Evolutionary conservation across 2,329 filamentous ascomycete genomes (phyloP).

Genomic region (Claviceps paspali): DNA sequence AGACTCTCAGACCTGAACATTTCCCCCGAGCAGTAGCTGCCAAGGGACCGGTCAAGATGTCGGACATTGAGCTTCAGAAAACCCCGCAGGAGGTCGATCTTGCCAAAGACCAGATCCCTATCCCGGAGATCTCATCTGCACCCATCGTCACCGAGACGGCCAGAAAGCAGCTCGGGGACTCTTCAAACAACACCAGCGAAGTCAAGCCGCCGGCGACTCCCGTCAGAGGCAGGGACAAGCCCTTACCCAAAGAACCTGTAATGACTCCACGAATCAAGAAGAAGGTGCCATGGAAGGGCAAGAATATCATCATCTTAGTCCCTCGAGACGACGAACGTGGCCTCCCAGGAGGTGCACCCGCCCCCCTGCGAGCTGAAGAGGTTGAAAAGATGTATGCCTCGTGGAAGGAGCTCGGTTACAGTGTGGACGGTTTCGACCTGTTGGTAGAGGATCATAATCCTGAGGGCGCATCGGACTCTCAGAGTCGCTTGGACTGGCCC

Average conservation of each 20-base stretch:
- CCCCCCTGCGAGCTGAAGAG: conserved; percentile 39
- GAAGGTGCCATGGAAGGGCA: conserved; percentile 60
- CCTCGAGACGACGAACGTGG: conserved; percentile 54
- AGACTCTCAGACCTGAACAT: conserved; percentile 32
- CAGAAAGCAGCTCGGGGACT: neutral
- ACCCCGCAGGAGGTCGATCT: conserved; percentile 1
- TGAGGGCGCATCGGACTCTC: conserved; percentile 30
- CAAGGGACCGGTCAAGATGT: conserved; percentile 15
- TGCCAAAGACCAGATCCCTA: conserved; percentile 8
- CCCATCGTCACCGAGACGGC: neutral
- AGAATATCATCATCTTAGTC: conserved; percentile 55
- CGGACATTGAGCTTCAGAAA: conserved; percentile 12
- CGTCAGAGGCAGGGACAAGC: conserved; percentile 19
- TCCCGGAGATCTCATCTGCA: conserved; percentile 1
- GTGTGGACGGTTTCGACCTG: conserved; percentile 52
- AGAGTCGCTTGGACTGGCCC: conserved; percentile 58
- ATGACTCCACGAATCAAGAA: conserved; percentile 48
- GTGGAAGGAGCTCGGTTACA: conserved; percentile 57
- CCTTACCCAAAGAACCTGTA: conserved; percentile 22
- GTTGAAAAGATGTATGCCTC: conserved; percentile 46
- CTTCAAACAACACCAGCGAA: conserved; percentile 12
- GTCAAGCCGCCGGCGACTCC: conserved; percentile 19
- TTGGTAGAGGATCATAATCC: conserved; percentile 28
- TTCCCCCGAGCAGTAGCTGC: conserved; percentile 3
- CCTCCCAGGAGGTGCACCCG: conserved; percentile 34